A percentile compares a stretch with the other conserved stretches of the same genome.
phyloP scores from a whole-genome alignment of 176 grass and related monocot species.

The Oryza rufipogon region DNA sequence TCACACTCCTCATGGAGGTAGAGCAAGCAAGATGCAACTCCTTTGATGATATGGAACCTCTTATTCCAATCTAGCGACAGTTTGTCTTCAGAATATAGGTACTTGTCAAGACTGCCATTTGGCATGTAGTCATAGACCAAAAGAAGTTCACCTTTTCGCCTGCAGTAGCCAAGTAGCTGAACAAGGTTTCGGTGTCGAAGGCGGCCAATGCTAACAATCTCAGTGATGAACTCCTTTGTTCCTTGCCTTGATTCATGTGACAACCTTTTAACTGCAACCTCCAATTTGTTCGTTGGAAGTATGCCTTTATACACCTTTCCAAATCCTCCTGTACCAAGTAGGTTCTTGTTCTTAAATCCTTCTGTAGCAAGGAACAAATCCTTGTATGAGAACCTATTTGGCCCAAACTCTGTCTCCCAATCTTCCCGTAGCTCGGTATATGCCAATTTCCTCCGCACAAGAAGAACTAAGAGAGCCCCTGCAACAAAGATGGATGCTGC shows the following conservation, averaged over 20 bases:
- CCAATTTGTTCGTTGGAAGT: slow-evolving; percentile 10
- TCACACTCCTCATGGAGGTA: slow-evolving; percentile 64
- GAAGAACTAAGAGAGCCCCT: neutral
- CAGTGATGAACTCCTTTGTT: no score
- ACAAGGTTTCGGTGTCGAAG: slow-evolving; percentile 36
- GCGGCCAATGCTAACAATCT: no score
- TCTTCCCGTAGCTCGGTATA: slow-evolving; percentile 34
- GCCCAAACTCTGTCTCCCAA: slow-evolving; percentile 30
- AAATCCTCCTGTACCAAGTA: slow-evolving; percentile 41
- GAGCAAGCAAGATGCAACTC: slow-evolving; percentile 40
- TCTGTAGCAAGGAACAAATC: slow-evolving; percentile 34
- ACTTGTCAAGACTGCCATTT: slow-evolving; percentile 46
- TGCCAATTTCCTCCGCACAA: neutral
- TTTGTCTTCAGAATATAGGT: neutral
- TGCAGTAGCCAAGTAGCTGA: slow-evolving; percentile 26
- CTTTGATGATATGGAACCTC: slow-evolving; percentile 52
- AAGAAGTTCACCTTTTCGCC: slow-evolving; percentile 36
- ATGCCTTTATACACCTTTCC: slow-evolving; percentile 42
- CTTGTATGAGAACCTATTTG: slow-evolving; percentile 33
- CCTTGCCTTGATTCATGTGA: no score
- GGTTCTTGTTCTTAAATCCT: slow-evolving; percentile 21
- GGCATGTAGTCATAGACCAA: slow-evolving; percentile 41
- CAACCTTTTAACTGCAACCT: no score
- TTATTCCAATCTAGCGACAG: slow-evolving; percentile 24
- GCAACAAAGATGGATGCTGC: neutral